These are phyloP conservation scores for Bathelium albidoporum DNA, from an alignment of 495 filamentous ascomycete species.

Conservation along the genomic window DNA sequence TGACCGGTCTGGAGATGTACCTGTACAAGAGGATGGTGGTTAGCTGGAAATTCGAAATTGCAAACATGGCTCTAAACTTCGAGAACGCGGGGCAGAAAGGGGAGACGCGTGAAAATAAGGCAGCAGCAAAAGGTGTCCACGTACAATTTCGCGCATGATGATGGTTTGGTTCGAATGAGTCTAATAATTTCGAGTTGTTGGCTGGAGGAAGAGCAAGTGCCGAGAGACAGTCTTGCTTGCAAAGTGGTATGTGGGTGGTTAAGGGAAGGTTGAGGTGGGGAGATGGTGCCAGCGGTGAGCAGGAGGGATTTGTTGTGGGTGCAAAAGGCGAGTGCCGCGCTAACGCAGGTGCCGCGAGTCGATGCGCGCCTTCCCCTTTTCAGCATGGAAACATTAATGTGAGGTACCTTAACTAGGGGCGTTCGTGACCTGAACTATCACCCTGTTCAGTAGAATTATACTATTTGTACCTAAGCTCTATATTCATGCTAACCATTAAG, in stretches of 20 bases:
- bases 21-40: constrained; percentile 43
- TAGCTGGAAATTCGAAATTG: constrained; percentile 20
- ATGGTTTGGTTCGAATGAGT: constrained; percentile 6
- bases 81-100: constrained; percentile 24
- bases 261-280: constrained; percentile 2
- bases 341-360: not conserved
- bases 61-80: constrained; percentile 26
- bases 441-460: too few relatives aligned
- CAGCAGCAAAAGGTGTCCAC: constrained; percentile 15
- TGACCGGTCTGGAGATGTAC: constrained; percentile 98
- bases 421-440: too few relatives aligned
- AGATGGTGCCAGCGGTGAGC: constrained; percentile 7
- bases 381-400: too few relatives aligned
- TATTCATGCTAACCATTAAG: too few relatives aligned
- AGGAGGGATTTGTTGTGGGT: constrained; percentile 7
- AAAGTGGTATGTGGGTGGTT: not conserved
- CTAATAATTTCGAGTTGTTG: not conserved
- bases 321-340: constrained; percentile 35
- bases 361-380: not conserved
- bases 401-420: too few relatives aligned
- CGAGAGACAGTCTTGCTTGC: not conserved
- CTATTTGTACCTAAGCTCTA: too few relatives aligned
- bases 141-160: constrained; percentile 37
- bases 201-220: constrained; percentile 4
- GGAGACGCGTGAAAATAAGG: constrained; percentile 28